Conservation (phyloP, 306 rosid species). For the Betula pendula region DNA sequence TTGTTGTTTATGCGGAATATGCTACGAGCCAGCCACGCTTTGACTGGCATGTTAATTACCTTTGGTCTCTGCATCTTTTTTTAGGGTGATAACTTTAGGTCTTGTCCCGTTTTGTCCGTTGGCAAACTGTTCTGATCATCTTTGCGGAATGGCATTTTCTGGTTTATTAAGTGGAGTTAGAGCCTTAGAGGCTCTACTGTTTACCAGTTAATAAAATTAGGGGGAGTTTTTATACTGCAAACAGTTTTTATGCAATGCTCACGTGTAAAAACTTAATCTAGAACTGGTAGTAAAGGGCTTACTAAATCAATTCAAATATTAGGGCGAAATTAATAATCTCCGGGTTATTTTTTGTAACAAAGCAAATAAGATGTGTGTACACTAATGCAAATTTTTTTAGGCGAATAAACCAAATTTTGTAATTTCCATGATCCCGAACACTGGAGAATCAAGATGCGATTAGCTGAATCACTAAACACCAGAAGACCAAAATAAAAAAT, state of each 20-base stretch:
- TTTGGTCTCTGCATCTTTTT: not conserved
- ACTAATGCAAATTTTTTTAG: too few relatives aligned
- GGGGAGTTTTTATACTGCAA: not conserved
- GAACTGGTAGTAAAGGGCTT: too few relatives aligned
- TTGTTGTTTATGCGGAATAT: not conserved
- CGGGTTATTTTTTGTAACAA: too few relatives aligned
- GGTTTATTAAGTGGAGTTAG: not conserved
- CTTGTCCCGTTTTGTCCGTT: not conserved
- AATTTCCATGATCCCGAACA: not conserved
- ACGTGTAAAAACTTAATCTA: too few relatives aligned
- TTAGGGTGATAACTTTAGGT: not conserved
- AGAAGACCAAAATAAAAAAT: not conserved
- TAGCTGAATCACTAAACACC: not conserved
- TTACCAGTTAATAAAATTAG: not conserved
- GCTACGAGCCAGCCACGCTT: not conserved
- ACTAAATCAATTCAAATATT: too few relatives aligned
- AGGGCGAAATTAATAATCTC: too few relatives aligned
- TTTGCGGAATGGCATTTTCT: not conserved
- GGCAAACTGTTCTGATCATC: not conserved
- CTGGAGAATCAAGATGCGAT: not conserved
- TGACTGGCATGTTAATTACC: not conserved
- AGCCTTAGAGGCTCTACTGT: not conserved
- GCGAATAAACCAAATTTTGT: too few relatives aligned
- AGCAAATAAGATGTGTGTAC: too few relatives aligned
- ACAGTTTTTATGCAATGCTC: too few relatives aligned